Conservation (phyloP, 108 stramenopile genomes). For the Aurantiochytrium sp. region DNA sequence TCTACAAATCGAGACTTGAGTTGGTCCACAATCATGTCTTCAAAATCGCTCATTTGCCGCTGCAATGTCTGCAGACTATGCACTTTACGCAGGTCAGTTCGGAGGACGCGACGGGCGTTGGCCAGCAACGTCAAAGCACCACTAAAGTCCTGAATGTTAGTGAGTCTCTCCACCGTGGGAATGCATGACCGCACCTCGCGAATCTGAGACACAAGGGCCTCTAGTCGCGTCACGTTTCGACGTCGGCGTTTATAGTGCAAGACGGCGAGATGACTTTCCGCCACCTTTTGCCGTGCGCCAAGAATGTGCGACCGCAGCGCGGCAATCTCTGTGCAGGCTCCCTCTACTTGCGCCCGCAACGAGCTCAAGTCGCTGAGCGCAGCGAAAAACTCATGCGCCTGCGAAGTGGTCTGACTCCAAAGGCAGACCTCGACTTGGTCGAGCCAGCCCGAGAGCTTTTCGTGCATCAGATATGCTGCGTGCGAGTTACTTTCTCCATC, state of each 20-base stretch:
- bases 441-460: not conserved
- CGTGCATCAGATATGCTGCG: conserved; percentile 1
- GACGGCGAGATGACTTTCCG: not conserved
- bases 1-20: not conserved
- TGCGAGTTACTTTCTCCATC: not conserved
- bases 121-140: not conserved
- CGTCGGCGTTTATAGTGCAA: not conserved
- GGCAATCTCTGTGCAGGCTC: not conserved
- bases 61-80: not conserved
- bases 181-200: not conserved
- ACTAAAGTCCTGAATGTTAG: not conserved
- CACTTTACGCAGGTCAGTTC: not conserved
- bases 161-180: not conserved
- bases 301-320: not conserved
- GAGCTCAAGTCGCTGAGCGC: not conserved
- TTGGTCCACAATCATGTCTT: not conserved
- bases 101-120: not conserved
- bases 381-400: not conserved
- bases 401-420: not conserved
- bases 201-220: not conserved
- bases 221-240: not conserved
- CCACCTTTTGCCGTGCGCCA: not conserved
- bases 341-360: not conserved
- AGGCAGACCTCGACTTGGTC: not conserved
- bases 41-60: conserved; percentile 6